Evolutionary conservation across 225 moss, liverwort and hornwort species (phyloP), one percentile per base, ranked within the genome.

Genomic region (Physcomitrellopsis africana): DNA sequence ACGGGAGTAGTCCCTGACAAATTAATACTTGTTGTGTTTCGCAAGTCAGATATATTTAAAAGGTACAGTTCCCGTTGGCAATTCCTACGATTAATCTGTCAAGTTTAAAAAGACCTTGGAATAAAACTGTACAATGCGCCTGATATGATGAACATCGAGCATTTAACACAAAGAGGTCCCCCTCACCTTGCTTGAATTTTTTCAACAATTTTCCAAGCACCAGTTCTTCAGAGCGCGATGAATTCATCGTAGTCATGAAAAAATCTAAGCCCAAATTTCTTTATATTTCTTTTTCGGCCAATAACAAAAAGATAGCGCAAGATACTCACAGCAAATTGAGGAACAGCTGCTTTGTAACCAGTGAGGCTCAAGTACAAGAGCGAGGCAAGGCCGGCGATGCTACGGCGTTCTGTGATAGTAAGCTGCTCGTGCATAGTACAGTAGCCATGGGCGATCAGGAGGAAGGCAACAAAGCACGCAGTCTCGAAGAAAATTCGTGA

Each of bases 341-440:
- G 87, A 62, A 92, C 79, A 52, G 87, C 81, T 69, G 91, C 89
- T 78, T 92, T 92, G 85, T 92, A 89, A 61, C 89, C 92, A 9
- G 92, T 89, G 68, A 92, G 89, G 23, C 80, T 86, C 77, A 92
- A 77, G 55, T 89, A 92, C 74, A 89, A 63, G 11, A 92, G 82
- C 62, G 89, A 92, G 66, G 86, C 85, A 57, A 92, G 81, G 64
- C 85, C 89, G 53, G 86, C 92, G 70, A 92, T 89, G 64, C 81
- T 82, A 61, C 89, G 87, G 8, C 92, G 81, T 48, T 92, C 87
- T 1, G 82, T 55, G 3, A 87, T 54, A 23, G 89, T 81, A 23
- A 92, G 87, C 74, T 92, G 87, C 77, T 92, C 92, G 64, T 89
- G 87, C 78, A 87, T 81, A 19, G 86, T 89, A 63, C 89, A 92